Conservation (phyloP, 306 rosid species). For the Dryas alaskensis region DNA sequence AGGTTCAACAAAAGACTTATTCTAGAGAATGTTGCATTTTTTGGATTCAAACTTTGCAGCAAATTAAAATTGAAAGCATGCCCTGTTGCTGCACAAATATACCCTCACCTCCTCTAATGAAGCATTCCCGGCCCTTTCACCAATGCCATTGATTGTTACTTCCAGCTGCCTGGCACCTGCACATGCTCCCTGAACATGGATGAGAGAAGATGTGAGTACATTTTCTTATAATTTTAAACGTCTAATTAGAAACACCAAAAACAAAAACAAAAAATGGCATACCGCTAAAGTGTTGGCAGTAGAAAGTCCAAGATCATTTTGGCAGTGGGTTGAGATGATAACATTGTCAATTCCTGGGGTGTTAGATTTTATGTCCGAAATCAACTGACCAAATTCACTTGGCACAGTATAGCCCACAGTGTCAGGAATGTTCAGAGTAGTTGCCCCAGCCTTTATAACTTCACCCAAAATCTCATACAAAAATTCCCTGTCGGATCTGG, state of each 20-base stretch:
- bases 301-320: conserved; percentile 94
- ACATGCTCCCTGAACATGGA: conserved; percentile 76
- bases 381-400: conserved; percentile 63
- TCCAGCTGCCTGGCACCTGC: conserved; percentile 97
- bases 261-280: conserved; percentile 17
- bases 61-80: not conserved
- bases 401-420: conserved; percentile 85
- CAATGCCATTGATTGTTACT: conserved; percentile 96
- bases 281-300: conserved; percentile 91
- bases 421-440: conserved; percentile 94
- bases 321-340: conserved; percentile 94
- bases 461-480: conserved; percentile 85
- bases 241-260: not conserved
- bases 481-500: conserved; percentile 86
- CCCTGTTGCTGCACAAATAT: conserved; percentile 12
- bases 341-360: conserved; percentile 86
- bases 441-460: conserved; percentile 93
- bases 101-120: conserved; percentile 81
- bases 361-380: conserved; percentile 86
- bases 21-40: not conserved
- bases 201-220: conserved; percentile 18
- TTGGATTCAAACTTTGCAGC: not conserved
- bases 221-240: not conserved
- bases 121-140: conserved; percentile 99
- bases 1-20: not conserved